Percentiles rank a stretch among this genome's conserved stretches.
These are phyloP conservation scores for Tinospora cordifolia DNA, from an alignment of 164 flowering plant genomes.

Conservation along the genomic window DNA sequence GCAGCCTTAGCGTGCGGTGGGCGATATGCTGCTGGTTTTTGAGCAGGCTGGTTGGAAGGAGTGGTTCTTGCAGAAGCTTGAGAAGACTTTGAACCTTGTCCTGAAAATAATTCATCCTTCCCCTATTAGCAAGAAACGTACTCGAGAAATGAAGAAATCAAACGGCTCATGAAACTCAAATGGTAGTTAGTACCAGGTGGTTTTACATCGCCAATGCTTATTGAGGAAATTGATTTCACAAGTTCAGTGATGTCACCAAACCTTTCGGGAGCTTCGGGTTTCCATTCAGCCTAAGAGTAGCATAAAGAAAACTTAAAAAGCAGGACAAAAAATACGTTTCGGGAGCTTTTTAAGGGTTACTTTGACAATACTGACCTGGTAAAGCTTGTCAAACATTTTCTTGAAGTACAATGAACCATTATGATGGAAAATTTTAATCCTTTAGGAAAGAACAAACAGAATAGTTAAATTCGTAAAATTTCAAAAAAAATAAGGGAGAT, in stretches of 20 bases:
- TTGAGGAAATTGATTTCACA: slow-evolving; percentile 16
- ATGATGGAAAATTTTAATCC: slow-evolving; percentile 83
- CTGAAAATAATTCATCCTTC: slow-evolving; percentile 25
- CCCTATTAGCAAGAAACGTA: slow-evolving; percentile 6
- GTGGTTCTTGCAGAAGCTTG: slow-evolving; percentile 34
- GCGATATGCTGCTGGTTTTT: slow-evolving; percentile 90
- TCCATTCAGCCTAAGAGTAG: slow-evolving; percentile 32
- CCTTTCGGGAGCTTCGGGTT: slow-evolving; percentile 27
- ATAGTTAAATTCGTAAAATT: not conserved
- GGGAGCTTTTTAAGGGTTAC: not conserved
- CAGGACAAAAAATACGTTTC: not conserved
- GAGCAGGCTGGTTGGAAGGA: slow-evolving; percentile 35
- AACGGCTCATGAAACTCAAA: not conserved
- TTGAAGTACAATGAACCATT: slow-evolving; percentile 74
- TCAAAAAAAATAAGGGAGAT: not conserved
- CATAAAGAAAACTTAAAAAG: not conserved
- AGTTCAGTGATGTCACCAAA: slow-evolving; percentile 32
- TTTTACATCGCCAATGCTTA: slow-evolving; percentile 20
- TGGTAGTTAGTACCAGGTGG: slow-evolving; percentile 17
- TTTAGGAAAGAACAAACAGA: slow-evolving; percentile 22
- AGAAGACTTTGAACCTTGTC: slow-evolving; percentile 48
- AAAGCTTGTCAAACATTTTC: slow-evolving; percentile 84
- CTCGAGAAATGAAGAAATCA: not conserved
- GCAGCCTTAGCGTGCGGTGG: slow-evolving; percentile 89
- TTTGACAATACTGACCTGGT: slow-evolving; percentile 52